Evolutionary conservation across 192 early-diverging fungal genomes (phyloP), one percentile per base, ranked within the genome.

Genomic region (Entomortierella beljakovae): DNA sequence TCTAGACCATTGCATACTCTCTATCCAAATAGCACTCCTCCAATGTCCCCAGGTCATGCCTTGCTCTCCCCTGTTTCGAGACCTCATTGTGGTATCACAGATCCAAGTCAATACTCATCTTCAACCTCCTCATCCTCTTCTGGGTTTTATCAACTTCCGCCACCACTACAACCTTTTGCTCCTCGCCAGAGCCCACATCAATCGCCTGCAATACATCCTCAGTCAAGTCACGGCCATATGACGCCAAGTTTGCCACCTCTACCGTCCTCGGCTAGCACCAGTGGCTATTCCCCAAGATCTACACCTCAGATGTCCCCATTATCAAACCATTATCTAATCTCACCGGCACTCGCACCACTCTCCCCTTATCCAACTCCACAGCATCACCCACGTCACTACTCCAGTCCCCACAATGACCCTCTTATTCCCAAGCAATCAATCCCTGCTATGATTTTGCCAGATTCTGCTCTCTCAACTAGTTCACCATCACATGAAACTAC

Each of bases 331-430:
- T 68, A 77, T 34, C 15, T 54, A 43, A 53, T 57, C 20, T 70
- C 75, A 9, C 75, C 75, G 0, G 55, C 61, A 13, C 11, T 69
- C 1, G 68, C 67, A 10, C 67, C 75, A 0, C 60, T 79, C 25
- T 79, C 75, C 8, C 75, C 75, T 2, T 79, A 79, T 37, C 75
- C 75, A 11, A 79, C 75, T 8, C 75, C 75, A 23, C 75, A 79
- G 26, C 75, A 79, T 22, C 66, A 70, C 8, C 75, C 75, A 6
- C 75, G 68, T 1, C 66, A 70, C 16, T 64, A 48, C 28, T 65
- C 75, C n/a, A 79, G 75, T 28, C 75, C 75, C 3, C 67, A 79
- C 50, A 35, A 52, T 42, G 60, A 68, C 9, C 50, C 65, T 2
- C 53, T 54, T 37, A 56, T 42, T 5, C 11, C 40, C 25, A 77